phyloP scores from a whole-genome alignment of 2,329 filamentous ascomycete species.

The Aspergillus melleus region DNA sequence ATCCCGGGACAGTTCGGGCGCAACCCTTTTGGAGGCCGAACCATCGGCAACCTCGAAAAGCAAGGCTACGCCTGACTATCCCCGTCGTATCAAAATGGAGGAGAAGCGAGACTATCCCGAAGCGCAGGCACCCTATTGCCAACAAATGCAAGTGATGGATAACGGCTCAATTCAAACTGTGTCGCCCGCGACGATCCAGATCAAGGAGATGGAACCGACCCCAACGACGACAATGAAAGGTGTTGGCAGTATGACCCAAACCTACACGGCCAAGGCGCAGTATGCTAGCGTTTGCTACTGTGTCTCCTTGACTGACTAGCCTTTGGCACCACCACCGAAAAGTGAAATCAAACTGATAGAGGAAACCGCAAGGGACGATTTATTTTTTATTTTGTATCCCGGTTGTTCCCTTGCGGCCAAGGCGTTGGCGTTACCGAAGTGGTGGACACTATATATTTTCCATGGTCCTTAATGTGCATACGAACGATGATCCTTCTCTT shows the following conservation, averaged over 20 bases:
- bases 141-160: conserved; percentile 62
- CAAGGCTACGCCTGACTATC: conserved; percentile 38
- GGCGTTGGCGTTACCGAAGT: conserved; percentile 23
- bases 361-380: conserved; percentile 4
- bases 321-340: conserved; percentile 3
- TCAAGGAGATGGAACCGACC: conserved; percentile 38
- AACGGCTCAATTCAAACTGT: conserved; percentile 45
- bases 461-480: conserved; percentile 24
- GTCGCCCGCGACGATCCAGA: conserved; percentile 28
- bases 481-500: conserved; percentile 17
- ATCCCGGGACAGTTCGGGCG: conserved; percentile 20
- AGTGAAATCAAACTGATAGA: background rate
- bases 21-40: conserved; percentile 9
- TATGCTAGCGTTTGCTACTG: conserved; percentile 40
- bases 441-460: conserved; percentile 11
- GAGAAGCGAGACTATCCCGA: conserved; percentile 56
- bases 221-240: conserved; percentile 35
- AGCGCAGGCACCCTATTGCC: conserved; percentile 57
- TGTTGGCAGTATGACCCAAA: conserved; percentile 27
- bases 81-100: conserved; percentile 65
- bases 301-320: conserved; percentile 35
- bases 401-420: conserved; percentile 4
- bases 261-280: conserved; percentile 37
- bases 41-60: conserved; percentile 13
- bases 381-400: background rate